Base-by-base conservation (phyloP, 768 basidiomycete genomes). In the Epithele typhae region DNA sequence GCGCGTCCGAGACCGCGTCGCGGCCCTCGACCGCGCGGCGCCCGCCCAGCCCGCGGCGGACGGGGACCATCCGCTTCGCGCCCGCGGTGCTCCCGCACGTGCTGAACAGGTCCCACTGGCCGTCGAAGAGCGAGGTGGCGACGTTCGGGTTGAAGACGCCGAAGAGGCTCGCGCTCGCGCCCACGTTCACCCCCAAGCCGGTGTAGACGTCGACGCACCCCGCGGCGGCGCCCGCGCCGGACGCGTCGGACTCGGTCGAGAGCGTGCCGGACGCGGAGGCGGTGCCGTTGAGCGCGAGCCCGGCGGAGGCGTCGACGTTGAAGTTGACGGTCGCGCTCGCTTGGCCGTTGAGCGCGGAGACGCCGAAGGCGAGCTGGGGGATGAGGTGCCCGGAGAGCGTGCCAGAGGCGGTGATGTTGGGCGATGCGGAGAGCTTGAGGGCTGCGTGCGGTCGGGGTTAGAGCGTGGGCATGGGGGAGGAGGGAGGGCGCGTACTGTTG, bases 321-420 rank as follows among this genome's bases (percentile, higher is more conserved):
- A 78, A 52, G 59, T 71, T 76, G 17, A 79, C 55, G 0, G 58
- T 61, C 9, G 73, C 68, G 27, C 8, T 30, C 8, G 27, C 27
- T 14, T 30, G 27, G 7, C 63, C 63, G 15, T 56, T 66, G 0
- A 79, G 61, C 3, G 73, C 72, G 5, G 59, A 56, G 32, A 80
- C 57, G 5, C 73, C 72, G 43, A 80, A 60, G 44, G 72, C 70
- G 37, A 78, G 48, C 46, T 61, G 61, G 0, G 77, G 78, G 45
- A 74, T 76, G 32, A 80, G 57, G 54, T 80, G 76, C 2, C 69
- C 76, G 22, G 64, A 59, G 19, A 79, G 49, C 2, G 56, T 66
- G 8, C 72, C 75, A 1, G 67, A 69, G 10, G 71, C 66, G 8
- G 61, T 61, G 14, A 68, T 66, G n/a, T 60, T 64, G 1, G 75